Conservation (phyloP, 2,329 filamentous ascomycete species). For the Cordyceps militaris region DNA sequence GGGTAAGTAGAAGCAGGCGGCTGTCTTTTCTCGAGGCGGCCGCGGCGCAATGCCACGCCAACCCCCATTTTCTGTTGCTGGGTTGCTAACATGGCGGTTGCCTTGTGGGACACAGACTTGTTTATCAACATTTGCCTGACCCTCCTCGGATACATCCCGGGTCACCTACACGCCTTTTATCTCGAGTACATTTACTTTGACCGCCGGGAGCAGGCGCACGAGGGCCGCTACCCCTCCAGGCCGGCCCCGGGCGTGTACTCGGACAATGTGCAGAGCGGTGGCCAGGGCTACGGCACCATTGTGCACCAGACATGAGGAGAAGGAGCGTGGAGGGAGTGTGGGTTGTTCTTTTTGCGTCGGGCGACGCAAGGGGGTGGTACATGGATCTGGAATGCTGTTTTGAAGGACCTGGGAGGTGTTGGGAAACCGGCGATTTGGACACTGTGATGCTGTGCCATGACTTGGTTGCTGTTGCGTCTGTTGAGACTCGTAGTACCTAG, state of each 20-base stretch:
- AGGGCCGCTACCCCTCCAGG: conserved; percentile 46
- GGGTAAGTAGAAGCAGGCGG: conserved; percentile 31
- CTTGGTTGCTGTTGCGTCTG: too few species aligned
- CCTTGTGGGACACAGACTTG: conserved; percentile 38
- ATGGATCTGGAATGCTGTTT: too few species aligned
- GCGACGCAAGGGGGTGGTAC: too few species aligned
- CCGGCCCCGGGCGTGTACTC: conserved; percentile 66
- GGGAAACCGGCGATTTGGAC: too few species aligned
- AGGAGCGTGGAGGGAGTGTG: neutral
- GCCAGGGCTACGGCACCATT: conserved; percentile 54
- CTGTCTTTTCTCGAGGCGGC: too few species aligned
- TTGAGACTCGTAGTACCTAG: too few species aligned
- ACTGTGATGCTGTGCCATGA: too few species aligned
- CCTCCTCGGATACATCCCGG: conserved; percentile 65
- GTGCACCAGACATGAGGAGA: conserved; percentile 21
- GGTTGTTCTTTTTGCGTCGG: neutral
- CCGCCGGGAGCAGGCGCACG: conserved; percentile 54
- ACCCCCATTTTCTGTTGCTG: neutral
- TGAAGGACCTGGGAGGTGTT: too few species aligned
- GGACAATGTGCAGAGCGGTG: conserved; percentile 65
- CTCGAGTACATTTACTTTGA: conserved; percentile 78
- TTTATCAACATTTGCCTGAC: conserved; percentile 62
- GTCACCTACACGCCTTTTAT: conserved; percentile 76
- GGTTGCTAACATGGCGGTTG: neutral
- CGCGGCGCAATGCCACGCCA: neutral